Evolutionary conservation across 2,329 filamentous ascomycete genomes (phyloP).

Genomic region (Sporothrix globosa): DNA sequence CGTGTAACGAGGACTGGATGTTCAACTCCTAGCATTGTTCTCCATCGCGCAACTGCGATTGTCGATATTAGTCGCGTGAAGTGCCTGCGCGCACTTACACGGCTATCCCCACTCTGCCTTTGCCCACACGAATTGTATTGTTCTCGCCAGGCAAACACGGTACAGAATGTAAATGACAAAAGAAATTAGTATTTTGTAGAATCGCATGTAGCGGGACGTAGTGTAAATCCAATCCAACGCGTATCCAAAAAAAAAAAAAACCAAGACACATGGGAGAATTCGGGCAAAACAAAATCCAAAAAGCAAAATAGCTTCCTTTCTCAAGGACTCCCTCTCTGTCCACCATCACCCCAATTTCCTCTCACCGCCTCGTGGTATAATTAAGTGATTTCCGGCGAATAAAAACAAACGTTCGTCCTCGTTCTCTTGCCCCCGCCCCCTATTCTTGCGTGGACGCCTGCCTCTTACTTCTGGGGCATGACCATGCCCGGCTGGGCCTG

Average conservation of each 20-base stretch:
- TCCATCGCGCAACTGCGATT: slow-evolving; percentile 12
- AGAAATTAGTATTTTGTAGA: slow-evolving; percentile 20
- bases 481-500: slow-evolving; percentile 42
- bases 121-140: slow-evolving; percentile 16
- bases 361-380: slow-evolving; percentile 16
- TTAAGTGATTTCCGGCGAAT: not conserved
- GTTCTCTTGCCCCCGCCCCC: not conserved
- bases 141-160: not conserved
- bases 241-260: not conserved
- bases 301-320: not conserved
- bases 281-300: not conserved
- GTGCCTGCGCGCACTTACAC: not conserved
- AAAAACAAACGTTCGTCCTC: not conserved
- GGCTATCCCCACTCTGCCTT: not conserved
- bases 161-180: slow-evolving; percentile 5
- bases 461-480: slow-evolving; percentile 36
- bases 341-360: not conserved
- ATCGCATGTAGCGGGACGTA: slow-evolving; percentile 11
- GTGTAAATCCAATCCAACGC: not conserved
- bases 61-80: not conserved
- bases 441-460: too few relatives aligned
- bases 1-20: not conserved
- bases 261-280: not conserved
- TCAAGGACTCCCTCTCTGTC: not conserved
- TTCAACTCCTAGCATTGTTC: slow-evolving; percentile 23